Conservation (phyloP, 345 rosid species). For the Aquilaria yunnanensis region DNA sequence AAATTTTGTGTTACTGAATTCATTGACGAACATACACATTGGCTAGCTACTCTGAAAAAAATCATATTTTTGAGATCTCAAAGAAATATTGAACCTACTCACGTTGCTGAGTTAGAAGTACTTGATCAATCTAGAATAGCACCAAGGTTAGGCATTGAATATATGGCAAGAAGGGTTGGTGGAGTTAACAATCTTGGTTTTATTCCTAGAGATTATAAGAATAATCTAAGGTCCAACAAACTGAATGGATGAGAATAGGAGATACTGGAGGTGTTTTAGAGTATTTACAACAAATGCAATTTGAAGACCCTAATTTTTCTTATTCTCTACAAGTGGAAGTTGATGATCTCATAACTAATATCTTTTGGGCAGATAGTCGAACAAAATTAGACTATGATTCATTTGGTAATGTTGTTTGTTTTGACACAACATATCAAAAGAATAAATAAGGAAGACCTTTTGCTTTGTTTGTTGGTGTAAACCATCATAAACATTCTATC, state of each 20-base stretch:
- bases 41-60: neutral
- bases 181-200: slow-evolving; percentile 3
- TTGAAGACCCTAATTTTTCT: neutral
- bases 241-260: neutral
- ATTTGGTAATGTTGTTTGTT: neutral
- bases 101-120: neutral
- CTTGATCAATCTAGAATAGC: neutral
- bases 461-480: neutral
- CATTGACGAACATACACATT: too few species aligned
- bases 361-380: neutral
- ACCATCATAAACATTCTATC: neutral
- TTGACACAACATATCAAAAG: neutral
- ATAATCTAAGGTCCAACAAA: neutral
- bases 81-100: neutral
- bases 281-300: neutral
- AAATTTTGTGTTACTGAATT: too few species aligned
- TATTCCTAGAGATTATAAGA: neutral
- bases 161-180: neutral
- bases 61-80: neutral
- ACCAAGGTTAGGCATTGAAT: neutral
- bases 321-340: neutral
- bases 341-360: neutral
- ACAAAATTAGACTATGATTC: neutral
- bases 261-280: neutral
- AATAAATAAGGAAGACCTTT: neutral